phyloP scores from a whole-genome alignment of 768 basidiomycete genomes.

The Leccinum incarnatum region DNA sequence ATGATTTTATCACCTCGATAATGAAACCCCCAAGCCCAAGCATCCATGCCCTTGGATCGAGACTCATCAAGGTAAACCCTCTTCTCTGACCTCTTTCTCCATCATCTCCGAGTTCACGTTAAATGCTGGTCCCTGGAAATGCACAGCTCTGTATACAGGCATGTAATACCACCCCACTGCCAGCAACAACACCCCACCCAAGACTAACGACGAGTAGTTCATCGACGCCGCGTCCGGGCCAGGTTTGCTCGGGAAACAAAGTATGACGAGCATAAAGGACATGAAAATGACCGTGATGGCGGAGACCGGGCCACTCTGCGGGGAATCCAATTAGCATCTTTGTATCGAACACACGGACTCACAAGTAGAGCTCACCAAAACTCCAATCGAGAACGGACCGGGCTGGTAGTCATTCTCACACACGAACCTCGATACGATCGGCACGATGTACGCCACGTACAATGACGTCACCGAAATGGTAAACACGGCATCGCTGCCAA shows the following conservation, averaged over 20 bases:
- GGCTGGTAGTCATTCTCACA: slow-evolving; percentile 43
- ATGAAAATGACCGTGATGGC: slow-evolving; percentile 58
- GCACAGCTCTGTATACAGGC: slow-evolving; percentile 61
- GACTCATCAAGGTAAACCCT: not conserved
- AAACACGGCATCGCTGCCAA: slow-evolving; percentile 54
- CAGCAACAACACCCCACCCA: slow-evolving; percentile 56
- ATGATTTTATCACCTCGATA: no score
- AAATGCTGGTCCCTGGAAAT: slow-evolving; percentile 59
- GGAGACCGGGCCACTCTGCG: slow-evolving; percentile 52
- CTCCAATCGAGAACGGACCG: slow-evolving; percentile 46
- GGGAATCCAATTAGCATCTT: not conserved
- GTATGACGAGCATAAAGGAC: slow-evolving; percentile 57
- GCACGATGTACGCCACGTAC: slow-evolving; percentile 44
- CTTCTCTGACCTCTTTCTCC: not conserved
- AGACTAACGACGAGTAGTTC: slow-evolving; percentile 73
- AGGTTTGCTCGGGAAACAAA: slow-evolving; percentile 58
- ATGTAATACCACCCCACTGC: slow-evolving; percentile 63
- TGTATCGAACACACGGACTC: no score
- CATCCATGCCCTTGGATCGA: not conserved
- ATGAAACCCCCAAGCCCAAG: no score
- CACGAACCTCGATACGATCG: slow-evolving; percentile 46
- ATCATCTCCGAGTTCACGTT: slow-evolving; percentile 32
- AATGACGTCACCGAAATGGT: slow-evolving; percentile 42
- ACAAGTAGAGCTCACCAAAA: slow-evolving; percentile 25
- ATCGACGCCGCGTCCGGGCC: slow-evolving; percentile 45